These are phyloP conservation scores for Lepraria neglecta DNA, from an alignment of 495 filamentous ascomycete species.

Conservation along the genomic window DNA sequence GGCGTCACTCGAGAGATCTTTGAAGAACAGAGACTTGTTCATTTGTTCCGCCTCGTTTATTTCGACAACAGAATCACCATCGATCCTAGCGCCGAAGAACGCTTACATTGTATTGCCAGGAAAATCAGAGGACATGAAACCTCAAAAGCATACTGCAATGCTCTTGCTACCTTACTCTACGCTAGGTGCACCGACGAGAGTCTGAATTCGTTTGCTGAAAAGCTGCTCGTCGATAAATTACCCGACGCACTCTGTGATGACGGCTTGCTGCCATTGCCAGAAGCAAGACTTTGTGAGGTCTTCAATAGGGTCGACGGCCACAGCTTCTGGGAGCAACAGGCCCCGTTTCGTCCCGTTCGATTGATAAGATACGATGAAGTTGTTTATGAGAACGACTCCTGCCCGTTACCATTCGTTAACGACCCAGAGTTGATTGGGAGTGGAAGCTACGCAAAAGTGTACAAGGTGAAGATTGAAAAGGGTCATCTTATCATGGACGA, in stretches of 20 bases:
- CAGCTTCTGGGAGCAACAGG: constrained; percentile 4
- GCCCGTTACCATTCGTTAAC: constrained; percentile 6
- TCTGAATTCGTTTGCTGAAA: background rate
- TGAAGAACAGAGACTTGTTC: background rate
- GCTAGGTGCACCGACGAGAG: background rate
- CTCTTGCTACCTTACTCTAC: constrained; percentile 7
- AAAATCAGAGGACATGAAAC: background rate
- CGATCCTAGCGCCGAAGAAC: background rate
- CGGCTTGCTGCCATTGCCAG: constrained; percentile 1
- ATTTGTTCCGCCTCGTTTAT: background rate
- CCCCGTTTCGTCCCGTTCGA: constrained; percentile 2
- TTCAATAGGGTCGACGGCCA: background rate
- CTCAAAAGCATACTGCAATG: background rate
- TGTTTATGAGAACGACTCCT: background rate
- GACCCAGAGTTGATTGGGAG: background rate
- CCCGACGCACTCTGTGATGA: background rate
- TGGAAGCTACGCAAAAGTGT: background rate
- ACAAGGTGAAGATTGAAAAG: constrained; percentile 6
- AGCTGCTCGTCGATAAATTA: background rate
- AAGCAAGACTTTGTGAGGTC: background rate
- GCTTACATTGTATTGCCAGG: background rate
- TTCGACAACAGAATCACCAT: background rate
- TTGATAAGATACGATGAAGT: background rate
- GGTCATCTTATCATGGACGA: constrained; percentile 9
- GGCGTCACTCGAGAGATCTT: constrained; percentile 8